Conservation (phyloP, 2,329 filamentous ascomycete genomes). For the Neopestalotiopsis sp. region DNA sequence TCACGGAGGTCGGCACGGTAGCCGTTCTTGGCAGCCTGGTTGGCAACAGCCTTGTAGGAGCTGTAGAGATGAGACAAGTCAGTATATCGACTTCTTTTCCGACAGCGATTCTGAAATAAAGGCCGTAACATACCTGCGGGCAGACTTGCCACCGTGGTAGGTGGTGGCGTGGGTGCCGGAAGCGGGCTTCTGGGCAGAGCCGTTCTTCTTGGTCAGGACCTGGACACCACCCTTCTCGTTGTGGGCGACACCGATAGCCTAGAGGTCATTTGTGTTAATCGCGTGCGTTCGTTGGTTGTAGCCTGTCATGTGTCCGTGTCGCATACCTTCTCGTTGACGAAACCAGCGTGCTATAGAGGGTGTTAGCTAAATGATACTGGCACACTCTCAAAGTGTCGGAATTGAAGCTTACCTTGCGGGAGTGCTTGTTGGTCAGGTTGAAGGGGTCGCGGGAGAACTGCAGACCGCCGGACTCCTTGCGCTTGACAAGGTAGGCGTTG, state of each 20-base stretch:
- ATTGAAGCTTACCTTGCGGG: slow-evolving; percentile 72
- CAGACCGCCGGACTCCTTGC: slow-evolving; percentile 76
- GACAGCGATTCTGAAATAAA: background rate
- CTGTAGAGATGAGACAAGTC: slow-evolving; percentile 47
- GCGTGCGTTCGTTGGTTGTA: background rate
- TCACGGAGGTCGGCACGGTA: slow-evolving; percentile 84
- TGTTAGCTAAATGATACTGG: background rate
- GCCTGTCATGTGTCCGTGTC: background rate
- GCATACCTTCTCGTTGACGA: slow-evolving; percentile 89
- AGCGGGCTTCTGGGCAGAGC: slow-evolving; percentile 74
- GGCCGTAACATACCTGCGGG: slow-evolving; percentile 69
- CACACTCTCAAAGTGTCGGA: background rate
- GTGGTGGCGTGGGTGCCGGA: slow-evolving; percentile 67
- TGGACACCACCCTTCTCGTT: slow-evolving; percentile 80
- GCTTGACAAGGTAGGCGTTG: slow-evolving; percentile 93
- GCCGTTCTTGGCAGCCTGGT: slow-evolving; percentile 78
- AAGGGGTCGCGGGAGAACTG: slow-evolving; percentile 94
- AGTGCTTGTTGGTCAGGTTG: slow-evolving; percentile 91
- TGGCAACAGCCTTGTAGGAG: slow-evolving; percentile 89
- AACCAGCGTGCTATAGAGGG: slow-evolving; percentile 77
- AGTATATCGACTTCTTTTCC: slow-evolving; percentile 13
- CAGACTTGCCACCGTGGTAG: slow-evolving; percentile 74
- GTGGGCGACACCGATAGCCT: slow-evolving; percentile 83
- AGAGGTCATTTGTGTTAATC: slow-evolving; percentile 31
- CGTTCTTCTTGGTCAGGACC: slow-evolving; percentile 84